Conservation (phyloP, 164 flowering plant genomes). For the Chloranthus sessilifolius region DNA sequence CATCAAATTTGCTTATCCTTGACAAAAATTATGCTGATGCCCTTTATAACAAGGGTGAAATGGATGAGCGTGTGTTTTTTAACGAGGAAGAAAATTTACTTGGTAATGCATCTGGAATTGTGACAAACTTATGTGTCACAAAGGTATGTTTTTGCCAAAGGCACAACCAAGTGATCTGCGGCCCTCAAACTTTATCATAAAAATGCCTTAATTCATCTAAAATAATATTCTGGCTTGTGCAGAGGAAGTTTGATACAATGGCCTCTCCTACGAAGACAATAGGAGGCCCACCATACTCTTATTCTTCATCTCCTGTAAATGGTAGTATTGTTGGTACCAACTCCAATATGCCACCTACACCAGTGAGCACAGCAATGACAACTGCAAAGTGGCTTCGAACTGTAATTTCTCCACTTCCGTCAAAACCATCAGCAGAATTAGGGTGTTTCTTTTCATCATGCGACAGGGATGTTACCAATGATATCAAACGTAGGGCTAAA, state of each 20-base stretch:
- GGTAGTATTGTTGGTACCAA: slow-evolving; percentile 27
- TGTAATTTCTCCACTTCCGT: slow-evolving; percentile 65
- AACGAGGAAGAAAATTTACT: slow-evolving; percentile 78
- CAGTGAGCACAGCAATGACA: slow-evolving; percentile 92
- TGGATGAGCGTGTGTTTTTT: slow-evolving; percentile 78
- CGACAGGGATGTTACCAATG: slow-evolving; percentile 62
- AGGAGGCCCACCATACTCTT: slow-evolving; percentile 60
- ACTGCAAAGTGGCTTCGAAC: slow-evolving; percentile 94
- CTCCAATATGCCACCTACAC: slow-evolving; percentile 56
- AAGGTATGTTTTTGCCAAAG: slow-evolving; percentile 70
- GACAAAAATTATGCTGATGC: slow-evolving; percentile 78
- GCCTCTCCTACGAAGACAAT: slow-evolving; percentile 68
- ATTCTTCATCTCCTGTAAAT: slow-evolving; percentile 41
- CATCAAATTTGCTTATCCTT: slow-evolving; percentile 42
- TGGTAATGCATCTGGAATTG: slow-evolving; percentile 74
- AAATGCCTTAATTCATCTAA: no score
- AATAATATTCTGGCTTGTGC: no score
- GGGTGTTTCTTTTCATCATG: slow-evolving; percentile 58
- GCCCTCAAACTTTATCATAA: background rate
- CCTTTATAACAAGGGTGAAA: slow-evolving; percentile 49
- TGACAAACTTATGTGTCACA: slow-evolving; percentile 37
- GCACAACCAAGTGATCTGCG: background rate
- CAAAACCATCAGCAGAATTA: slow-evolving; percentile 69
- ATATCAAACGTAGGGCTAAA: slow-evolving; percentile 65
- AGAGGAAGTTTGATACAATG: slow-evolving; percentile 63